These are phyloP conservation scores for Ramaria rubella DNA, from an alignment of 768 basidiomycete genomes.

Conservation along the genomic window DNA sequence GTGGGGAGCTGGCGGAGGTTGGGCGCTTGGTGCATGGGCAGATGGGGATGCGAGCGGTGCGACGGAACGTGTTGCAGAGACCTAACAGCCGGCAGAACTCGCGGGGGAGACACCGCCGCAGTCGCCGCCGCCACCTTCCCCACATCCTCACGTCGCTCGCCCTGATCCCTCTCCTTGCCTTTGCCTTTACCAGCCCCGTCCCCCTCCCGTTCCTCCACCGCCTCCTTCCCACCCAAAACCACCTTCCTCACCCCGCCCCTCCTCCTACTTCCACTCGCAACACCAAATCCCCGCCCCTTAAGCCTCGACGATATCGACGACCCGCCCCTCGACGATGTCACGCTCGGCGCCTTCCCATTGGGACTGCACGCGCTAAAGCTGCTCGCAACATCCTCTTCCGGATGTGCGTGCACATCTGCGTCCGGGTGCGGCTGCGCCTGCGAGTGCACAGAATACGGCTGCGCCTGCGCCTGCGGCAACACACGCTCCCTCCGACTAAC, in stretches of 20 bases:
- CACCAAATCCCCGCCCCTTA: not conserved
- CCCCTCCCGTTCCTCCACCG: not conserved
- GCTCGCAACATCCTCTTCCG: conserved; percentile 3
- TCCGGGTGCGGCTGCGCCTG: too few species aligned
- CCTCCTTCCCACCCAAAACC: not conserved
- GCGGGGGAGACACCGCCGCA: not conserved
- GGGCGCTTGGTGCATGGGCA: not conserved
- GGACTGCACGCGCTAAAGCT: conserved; percentile 8
- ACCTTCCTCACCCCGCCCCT: not conserved
- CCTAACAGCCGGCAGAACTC: not conserved
- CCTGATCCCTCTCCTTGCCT: not conserved
- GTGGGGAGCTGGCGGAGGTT: conserved; percentile 7
- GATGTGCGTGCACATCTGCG: too few species aligned
- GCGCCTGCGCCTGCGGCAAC: too few species aligned
- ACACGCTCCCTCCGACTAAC: too few species aligned
- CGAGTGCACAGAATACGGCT: too few species aligned
- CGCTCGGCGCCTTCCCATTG: not conserved
- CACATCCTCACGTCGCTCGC: not conserved
- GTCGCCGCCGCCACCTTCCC: not conserved
- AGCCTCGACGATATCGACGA: not conserved
- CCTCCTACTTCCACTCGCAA: not conserved
- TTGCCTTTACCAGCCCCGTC: not conserved
- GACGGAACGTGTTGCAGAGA: not conserved
- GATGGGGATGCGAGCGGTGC: not conserved
- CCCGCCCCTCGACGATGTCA: conserved; percentile 1